Conservation (phyloP, 1,284 basidiomycete species). For the Butyriboletus appendiculatus region DNA sequence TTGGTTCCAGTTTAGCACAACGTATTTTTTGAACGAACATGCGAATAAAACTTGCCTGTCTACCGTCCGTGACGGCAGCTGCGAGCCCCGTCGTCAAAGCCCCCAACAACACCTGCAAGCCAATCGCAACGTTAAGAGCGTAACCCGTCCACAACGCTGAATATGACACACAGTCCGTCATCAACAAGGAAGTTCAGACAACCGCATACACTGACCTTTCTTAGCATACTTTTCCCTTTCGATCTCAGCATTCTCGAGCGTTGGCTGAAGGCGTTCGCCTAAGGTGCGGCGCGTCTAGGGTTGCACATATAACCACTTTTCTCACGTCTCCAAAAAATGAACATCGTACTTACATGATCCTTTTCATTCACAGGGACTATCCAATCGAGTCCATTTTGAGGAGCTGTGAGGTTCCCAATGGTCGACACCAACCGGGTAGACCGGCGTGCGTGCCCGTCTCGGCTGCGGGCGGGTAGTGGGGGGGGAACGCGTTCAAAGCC, state of each 20-base stretch:
- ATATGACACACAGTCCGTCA: neutral
- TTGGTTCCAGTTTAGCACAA: neutral
- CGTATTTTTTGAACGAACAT: neutral
- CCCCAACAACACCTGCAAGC: constrained; percentile 61
- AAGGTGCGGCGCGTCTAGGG: constrained; percentile 36
- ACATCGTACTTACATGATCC: constrained; percentile 10
- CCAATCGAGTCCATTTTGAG: constrained; percentile 23
- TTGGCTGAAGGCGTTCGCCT: constrained; percentile 46
- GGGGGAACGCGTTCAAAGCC: constrained; percentile 12
- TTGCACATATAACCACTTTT: neutral
- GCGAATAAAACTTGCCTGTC: constrained; percentile 32
- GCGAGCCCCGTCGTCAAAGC: constrained; percentile 68
- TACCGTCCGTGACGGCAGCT: constrained; percentile 43
- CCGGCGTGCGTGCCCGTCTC: constrained; percentile 17
- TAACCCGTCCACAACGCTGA: constrained; percentile 50
- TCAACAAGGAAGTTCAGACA: neutral
- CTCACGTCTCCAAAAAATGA: neutral
- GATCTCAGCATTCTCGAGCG: constrained; percentile 40
- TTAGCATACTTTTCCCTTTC: constrained; percentile 44
- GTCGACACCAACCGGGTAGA: constrained; percentile 2
- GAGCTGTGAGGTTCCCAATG: neutral
- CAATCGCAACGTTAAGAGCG: constrained; percentile 55
- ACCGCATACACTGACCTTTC: constrained; percentile 31
- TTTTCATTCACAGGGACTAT: constrained; percentile 31
- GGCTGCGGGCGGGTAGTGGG: constrained; percentile 7